Conservation (phyloP, 108 stramenopile species). For the Pseudonitzschia delicatissima region DNA sequence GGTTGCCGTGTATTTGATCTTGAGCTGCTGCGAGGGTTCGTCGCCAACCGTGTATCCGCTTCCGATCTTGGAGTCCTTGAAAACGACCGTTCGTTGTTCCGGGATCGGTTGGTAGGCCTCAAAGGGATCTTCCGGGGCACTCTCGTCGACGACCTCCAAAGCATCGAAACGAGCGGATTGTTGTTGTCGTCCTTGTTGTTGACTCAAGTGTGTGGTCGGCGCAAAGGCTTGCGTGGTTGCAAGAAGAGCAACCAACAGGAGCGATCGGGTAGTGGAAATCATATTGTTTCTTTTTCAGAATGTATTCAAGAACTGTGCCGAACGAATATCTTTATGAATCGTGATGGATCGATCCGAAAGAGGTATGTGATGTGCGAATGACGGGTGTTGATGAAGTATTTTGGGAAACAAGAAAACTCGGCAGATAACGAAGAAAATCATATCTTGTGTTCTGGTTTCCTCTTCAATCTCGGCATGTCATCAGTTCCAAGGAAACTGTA, state of each 20-base stretch:
- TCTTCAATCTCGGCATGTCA: too few species aligned
- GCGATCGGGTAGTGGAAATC: background rate
- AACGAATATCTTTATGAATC: too few species aligned
- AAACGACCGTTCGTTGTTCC: slow-evolving; percentile 2
- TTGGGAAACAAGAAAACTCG: too few species aligned
- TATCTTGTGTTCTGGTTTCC: too few species aligned
- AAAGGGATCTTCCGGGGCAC: background rate
- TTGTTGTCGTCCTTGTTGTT: background rate
- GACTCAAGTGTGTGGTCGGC: background rate
- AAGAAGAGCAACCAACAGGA: background rate
- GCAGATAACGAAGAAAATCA: too few species aligned
- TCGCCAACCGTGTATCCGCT: slow-evolving; percentile 11
- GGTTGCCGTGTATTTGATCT: slow-evolving; percentile 19
- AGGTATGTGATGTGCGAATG: too few species aligned
- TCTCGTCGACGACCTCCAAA: slow-evolving; percentile 9
- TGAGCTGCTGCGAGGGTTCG: slow-evolving; percentile 13
- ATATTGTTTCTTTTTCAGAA: background rate
- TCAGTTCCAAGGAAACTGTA: too few species aligned
- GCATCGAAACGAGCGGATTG: background rate
- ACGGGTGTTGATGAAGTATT: too few species aligned
- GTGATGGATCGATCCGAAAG: too few species aligned
- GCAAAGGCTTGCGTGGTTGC: background rate
- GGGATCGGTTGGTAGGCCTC: background rate
- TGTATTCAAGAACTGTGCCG: too few species aligned
- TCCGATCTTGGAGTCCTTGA: slow-evolving; percentile 19